phyloP scores from a whole-genome alignment of 2,329 filamentous ascomycete genomes.

The Fusarium palustre region DNA sequence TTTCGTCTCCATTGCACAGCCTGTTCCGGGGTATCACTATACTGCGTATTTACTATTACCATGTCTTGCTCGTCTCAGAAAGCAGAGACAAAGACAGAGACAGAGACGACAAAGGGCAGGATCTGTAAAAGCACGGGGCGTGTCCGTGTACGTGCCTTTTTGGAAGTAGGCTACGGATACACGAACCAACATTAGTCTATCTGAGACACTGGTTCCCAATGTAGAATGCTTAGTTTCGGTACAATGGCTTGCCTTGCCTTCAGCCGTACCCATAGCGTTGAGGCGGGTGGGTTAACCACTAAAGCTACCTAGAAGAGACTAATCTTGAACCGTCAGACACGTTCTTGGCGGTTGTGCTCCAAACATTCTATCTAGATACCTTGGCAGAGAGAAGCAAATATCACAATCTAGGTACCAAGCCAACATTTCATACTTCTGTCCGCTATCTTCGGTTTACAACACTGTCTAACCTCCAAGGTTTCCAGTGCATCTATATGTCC shows the following conservation, averaged over 20 bases:
- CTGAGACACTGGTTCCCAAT: slow-evolving; percentile 33
- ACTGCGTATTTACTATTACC: background rate
- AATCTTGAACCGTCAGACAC: background rate
- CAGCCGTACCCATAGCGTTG: background rate
- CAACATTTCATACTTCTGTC: background rate
- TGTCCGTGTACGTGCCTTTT: slow-evolving; percentile 16
- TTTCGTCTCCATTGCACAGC: slow-evolving; percentile 42
- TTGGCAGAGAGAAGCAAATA: background rate
- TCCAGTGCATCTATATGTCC: background rate
- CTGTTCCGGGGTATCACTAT: slow-evolving; percentile 33
- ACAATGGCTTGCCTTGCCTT: background rate
- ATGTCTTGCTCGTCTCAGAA: background rate
- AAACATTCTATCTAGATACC: background rate
- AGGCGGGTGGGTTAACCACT: background rate
- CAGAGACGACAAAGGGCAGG: slow-evolving; percentile 21
- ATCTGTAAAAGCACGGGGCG: slow-evolving; percentile 32
- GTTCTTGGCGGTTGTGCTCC: background rate
- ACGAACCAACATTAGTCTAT: slow-evolving; percentile 40
- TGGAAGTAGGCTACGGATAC: background rate
- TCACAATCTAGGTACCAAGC: background rate
- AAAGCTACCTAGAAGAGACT: background rate
- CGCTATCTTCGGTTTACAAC: background rate
- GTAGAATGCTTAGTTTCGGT: background rate
- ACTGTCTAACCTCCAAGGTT: background rate
- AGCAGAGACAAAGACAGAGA: background rate